Evolutionary conservation across 345 rosid genomes (phyloP).

Genomic region (Lepidium didymum): DNA sequence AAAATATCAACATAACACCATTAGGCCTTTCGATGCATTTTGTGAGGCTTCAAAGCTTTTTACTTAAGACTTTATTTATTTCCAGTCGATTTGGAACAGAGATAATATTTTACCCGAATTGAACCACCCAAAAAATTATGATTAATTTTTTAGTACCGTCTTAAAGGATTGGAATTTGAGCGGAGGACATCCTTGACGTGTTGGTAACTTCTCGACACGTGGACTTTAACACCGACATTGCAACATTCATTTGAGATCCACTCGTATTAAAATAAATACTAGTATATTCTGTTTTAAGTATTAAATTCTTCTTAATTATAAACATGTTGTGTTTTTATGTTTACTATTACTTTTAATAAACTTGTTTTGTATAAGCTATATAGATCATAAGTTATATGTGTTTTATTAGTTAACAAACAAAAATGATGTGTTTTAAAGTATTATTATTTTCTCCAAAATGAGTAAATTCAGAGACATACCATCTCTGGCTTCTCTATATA

Average conservation of each 20-base stretch:
- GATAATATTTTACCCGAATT: no score
- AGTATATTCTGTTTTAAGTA: not conserved
- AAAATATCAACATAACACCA: no score
- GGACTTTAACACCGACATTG: not conserved
- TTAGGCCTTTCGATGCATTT: no score
- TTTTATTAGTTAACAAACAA: not conserved
- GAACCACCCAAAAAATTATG: no score
- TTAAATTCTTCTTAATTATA: not conserved
- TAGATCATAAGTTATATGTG: not conserved
- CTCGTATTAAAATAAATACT: not conserved
- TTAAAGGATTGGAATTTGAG: not conserved
- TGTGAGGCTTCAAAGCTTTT: no score
- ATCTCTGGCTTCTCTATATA: not conserved
- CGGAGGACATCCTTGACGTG: not conserved
- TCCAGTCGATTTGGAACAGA: no score
- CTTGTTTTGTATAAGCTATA: not conserved
- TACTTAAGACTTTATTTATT: no score
- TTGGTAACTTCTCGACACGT: not conserved
- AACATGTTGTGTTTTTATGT: not conserved
- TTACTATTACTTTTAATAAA: not conserved
- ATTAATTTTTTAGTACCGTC: no score
- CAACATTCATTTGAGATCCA: not conserved
- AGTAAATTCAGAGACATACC: not conserved
- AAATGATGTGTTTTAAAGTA: not conserved
- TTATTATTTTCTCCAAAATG: not conserved